phyloP scores from a whole-genome alignment of 164 flowering plant species.

The Nymphaea colorata region DNA sequence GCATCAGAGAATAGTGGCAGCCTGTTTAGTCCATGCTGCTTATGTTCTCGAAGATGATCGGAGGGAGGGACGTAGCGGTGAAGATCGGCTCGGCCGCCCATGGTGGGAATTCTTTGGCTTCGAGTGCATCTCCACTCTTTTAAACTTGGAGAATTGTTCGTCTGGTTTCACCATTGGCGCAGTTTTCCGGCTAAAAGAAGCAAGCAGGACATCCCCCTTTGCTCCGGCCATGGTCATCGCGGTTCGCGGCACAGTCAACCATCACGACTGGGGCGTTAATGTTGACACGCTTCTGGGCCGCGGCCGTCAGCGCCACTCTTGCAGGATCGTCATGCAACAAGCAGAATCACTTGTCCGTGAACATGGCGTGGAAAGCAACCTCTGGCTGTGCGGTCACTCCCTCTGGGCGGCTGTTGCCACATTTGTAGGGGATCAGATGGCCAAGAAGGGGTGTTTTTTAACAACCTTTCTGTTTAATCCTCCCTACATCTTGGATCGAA shows the following conservation, averaged over 20 bases:
- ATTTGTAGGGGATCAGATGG: slow-evolving; percentile 91
- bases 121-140: slow-evolving; percentile 26
- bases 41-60: slow-evolving; percentile 75
- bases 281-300: slow-evolving; percentile 38
- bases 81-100: slow-evolving; percentile 65
- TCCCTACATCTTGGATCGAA: slow-evolving; percentile 60
- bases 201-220: slow-evolving; percentile 18
- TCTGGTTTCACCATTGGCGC: slow-evolving; percentile 73
- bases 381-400: slow-evolving; percentile 91
- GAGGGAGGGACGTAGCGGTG: slow-evolving; percentile 44
- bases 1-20: slow-evolving; percentile 71
- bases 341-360: slow-evolving; percentile 47
- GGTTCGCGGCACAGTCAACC: slow-evolving; percentile 67
- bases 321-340: slow-evolving; percentile 27
- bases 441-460: slow-evolving; percentile 37
- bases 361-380: slow-evolving; percentile 20
- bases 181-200: slow-evolving; percentile 11
- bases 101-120: slow-evolving; percentile 85
- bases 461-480: slow-evolving; percentile 79
- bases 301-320: slow-evolving; percentile 51
- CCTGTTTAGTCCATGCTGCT: slow-evolving; percentile 73
- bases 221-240: slow-evolving; percentile 58
- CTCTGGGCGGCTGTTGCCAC: slow-evolving; percentile 76
- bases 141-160: slow-evolving; percentile 47
- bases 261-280: slow-evolving; percentile 42